phyloP scores from a whole-genome alignment of 106 monocot genomes.

The Dendrobium nobile region DNA sequence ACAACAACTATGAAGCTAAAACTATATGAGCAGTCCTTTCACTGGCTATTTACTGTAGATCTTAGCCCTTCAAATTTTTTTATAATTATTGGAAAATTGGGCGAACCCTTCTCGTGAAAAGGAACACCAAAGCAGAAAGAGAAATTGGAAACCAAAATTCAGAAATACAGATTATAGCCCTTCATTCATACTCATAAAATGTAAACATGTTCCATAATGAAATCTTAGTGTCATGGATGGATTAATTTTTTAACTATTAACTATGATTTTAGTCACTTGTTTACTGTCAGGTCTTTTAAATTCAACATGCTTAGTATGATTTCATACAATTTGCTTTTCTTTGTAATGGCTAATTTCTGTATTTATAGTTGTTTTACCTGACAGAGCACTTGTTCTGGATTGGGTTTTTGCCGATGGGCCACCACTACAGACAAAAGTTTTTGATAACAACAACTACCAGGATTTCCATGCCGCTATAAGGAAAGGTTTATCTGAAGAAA shows the following conservation, averaged over 20 bases:
- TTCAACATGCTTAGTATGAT: background rate
- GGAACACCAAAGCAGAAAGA: background rate
- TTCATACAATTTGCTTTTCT: background rate
- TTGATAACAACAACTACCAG: slow-evolving; percentile 74
- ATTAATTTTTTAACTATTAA: background rate
- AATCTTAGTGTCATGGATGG: background rate
- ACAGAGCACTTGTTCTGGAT: slow-evolving; percentile 60
- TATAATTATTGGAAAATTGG: background rate
- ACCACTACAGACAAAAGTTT: slow-evolving; percentile 59
- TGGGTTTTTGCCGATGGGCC: slow-evolving; percentile 99
- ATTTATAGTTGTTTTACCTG: slow-evolving; percentile 66
- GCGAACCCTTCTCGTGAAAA: background rate
- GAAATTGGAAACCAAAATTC: background rate
- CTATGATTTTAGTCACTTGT: background rate
- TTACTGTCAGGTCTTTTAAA: background rate
- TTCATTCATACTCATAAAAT: background rate
- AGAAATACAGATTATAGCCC: background rate
- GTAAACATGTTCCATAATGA: background rate
- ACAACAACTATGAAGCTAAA: background rate
- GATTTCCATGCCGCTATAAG: slow-evolving; percentile 83
- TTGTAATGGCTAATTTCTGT: slow-evolving; percentile 5
- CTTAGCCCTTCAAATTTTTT: background rate
- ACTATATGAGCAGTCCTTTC: background rate
- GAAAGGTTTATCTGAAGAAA: slow-evolving; percentile 41
- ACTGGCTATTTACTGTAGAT: background rate